phyloP scores from a whole-genome alignment of 305 asterid genomes.

The Ajuga reptans region DNA sequence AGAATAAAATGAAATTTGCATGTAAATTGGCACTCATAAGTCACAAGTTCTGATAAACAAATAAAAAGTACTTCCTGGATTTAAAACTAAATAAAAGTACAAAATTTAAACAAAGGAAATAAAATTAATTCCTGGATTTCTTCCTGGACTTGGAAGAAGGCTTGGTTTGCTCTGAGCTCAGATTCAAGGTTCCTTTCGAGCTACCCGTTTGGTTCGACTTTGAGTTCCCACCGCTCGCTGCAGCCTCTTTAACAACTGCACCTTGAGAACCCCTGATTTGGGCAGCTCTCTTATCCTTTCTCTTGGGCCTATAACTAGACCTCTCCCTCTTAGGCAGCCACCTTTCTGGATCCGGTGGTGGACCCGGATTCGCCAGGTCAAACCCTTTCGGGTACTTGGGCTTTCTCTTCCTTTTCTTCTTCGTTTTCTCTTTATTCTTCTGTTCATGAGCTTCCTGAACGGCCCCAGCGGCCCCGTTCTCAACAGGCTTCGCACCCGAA shows the following conservation, averaged over 20 bases:
- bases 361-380: slow-evolving; percentile 87
- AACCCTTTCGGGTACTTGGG: slow-evolving; percentile 91
- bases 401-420: slow-evolving; percentile 93
- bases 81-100: not conserved
- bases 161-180: slow-evolving; percentile 44
- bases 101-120: not conserved
- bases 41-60: too few species aligned
- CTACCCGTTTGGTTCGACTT: slow-evolving; percentile 43
- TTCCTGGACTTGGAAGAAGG: slow-evolving; percentile 60
- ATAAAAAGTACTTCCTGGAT: too few species aligned
- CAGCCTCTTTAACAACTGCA: slow-evolving; percentile 61
- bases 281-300: slow-evolving; percentile 85
- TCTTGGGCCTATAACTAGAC: slow-evolving; percentile 79
- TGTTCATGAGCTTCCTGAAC: slow-evolving; percentile 47
- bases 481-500: slow-evolving; percentile 70
- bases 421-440: slow-evolving; percentile 68
- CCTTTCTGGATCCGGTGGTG: slow-evolving; percentile 92
- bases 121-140: slow-evolving; percentile 57
- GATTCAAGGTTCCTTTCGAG: slow-evolving; percentile 49
- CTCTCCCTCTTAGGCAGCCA: slow-evolving; percentile 94
- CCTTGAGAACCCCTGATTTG: slow-evolving; percentile 92
- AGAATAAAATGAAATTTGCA: too few species aligned
- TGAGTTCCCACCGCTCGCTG: slow-evolving; percentile 19
- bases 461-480: slow-evolving; percentile 29
- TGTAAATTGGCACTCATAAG: too few species aligned